Percentiles rank a stretch among this genome's conserved stretches.
phyloP scores from a whole-genome alignment of 1,284 basidiomycete genomes.

The Pascua sp. region DNA sequence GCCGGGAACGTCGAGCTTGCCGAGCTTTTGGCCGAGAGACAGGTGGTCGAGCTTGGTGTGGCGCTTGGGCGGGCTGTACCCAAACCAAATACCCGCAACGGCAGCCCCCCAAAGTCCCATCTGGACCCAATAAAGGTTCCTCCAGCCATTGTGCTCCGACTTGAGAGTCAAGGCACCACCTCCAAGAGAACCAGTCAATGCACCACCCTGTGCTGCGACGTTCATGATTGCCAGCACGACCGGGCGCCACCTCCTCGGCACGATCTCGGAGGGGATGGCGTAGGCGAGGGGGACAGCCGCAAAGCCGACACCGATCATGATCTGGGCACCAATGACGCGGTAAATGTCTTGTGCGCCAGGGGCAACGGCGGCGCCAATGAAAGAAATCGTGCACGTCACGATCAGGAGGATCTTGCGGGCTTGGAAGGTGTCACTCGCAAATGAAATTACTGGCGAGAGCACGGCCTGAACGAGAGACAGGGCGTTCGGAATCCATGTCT shows the following conservation, averaged over 20 bases:
- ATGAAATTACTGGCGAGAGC: conserved; percentile 4
- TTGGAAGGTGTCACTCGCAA: conserved; percentile 15
- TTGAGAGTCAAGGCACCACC: neutral
- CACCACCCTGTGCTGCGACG: conserved; percentile 1
- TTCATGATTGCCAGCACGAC: conserved; percentile 5
- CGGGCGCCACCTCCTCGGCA: conserved; percentile 8
- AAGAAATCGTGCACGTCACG: conserved; percentile 6
- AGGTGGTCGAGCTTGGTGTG: conserved; percentile 12
- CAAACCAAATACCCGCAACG: neutral
- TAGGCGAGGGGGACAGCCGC: conserved; percentile 10
- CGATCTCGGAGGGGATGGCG: conserved; percentile 14
- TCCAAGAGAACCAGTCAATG: neutral
- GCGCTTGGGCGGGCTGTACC: conserved; percentile 14
- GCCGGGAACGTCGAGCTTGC: conserved; percentile 5
- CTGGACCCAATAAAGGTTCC: conserved; percentile 13
- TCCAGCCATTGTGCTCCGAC: conserved; percentile 2
- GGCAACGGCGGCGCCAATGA: conserved; percentile 14
- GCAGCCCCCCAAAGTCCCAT: conserved; percentile 12
- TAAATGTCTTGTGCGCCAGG: conserved; percentile 11
- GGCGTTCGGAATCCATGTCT: conserved; percentile 10
- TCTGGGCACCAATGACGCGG: conserved; percentile 11
- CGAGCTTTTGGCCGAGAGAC: conserved; percentile 5
- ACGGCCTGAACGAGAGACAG: conserved; percentile 13
- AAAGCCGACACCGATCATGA: conserved; percentile 14
- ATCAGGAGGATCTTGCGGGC: conserved; percentile 8